Evolutionary conservation across 805 yeast species (phyloP), one percentile per base, ranked within the genome.

Genomic region (Myxozyma monticola): DNA sequence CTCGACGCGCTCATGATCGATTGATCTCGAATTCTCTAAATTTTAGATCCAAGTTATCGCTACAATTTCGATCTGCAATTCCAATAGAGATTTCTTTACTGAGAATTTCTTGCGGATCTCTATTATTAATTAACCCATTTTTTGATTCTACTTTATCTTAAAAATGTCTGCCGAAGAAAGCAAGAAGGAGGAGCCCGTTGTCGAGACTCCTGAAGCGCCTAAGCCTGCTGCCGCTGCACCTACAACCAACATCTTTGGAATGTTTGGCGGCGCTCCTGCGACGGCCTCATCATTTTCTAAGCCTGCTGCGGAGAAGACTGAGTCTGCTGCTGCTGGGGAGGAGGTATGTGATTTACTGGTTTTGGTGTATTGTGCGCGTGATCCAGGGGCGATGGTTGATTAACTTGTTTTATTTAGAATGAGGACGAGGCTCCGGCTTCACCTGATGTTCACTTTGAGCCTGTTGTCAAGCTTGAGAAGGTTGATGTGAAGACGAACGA

Each of bases 401-500:
- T 28, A 9, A 28, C 31, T 9, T 28, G 9, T 64, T 67, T 37
- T 67, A 66, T 34, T 12, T 33, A 70, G 21, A 77, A 72, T 17
- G 85, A 78, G 22, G 84, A 78, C 18, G 85, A 75, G 53, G 83
- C 71, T 4, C 84, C 78, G 60, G 90, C 81, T 64, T 82, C 82
- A 58, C 85, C 82, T 49, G 89, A 86, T 63, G 91, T 93, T 56
- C 96, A 93, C 71, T 93, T 93, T 64, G 97, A 91, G 75, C 99
- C 99, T 45, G 75, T 93, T 58, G 97, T 93, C 55, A 86, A 88
- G 72, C 81, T 93, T 62, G 96, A 90, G 73, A 86, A 88, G 71
- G 97, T 93, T 42, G 98, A 93, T 33, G 95, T 91, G 60, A 91
- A 90, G 76, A 89, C 98, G 62, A 86, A 87, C 70, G 96, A 88